Conservation (phyloP, 768 basidiomycete species). For the Pulveroboletus ravenelii region DNA sequence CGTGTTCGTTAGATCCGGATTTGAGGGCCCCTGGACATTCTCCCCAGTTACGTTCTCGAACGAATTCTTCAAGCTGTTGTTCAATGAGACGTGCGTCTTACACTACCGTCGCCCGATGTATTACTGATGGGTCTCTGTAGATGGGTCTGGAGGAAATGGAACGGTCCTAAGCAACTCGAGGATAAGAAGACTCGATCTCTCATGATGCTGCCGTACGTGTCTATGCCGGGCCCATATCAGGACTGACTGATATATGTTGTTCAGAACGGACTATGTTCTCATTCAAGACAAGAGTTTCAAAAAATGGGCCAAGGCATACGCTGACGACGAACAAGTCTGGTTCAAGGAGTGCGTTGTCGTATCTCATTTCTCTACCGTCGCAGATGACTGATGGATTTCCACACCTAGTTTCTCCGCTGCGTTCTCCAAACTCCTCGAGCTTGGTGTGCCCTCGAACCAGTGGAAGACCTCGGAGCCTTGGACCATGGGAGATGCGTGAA, state of each 20-base stretch:
- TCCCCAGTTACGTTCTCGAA: constrained; percentile 85
- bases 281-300: constrained; percentile 90
- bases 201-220: constrained; percentile 92
- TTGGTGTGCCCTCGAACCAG: constrained; percentile 85
- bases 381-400: neutral
- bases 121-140: constrained; percentile 26
- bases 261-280: constrained; percentile 82
- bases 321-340: constrained; percentile 78
- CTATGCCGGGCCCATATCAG: neutral
- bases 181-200: constrained; percentile 85
- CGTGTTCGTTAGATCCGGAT: constrained; percentile 53
- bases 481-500: constrained; percentile 45
- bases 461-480: constrained; percentile 71
- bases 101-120: neutral
- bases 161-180: constrained; percentile 87
- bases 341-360: constrained; percentile 78
- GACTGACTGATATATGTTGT: neutral
- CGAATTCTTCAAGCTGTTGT: constrained; percentile 80
- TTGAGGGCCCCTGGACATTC: constrained; percentile 93
- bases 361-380: neutral
- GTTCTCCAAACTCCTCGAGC: constrained; percentile 79
- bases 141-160: constrained; percentile 96
- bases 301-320: constrained; percentile 83
- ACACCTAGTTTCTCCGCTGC: constrained; percentile 71
- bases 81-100: constrained; percentile 67